phyloP scores from a whole-genome alignment of 1,284 basidiomycete genomes.

The Phlebopus sp. region DNA sequence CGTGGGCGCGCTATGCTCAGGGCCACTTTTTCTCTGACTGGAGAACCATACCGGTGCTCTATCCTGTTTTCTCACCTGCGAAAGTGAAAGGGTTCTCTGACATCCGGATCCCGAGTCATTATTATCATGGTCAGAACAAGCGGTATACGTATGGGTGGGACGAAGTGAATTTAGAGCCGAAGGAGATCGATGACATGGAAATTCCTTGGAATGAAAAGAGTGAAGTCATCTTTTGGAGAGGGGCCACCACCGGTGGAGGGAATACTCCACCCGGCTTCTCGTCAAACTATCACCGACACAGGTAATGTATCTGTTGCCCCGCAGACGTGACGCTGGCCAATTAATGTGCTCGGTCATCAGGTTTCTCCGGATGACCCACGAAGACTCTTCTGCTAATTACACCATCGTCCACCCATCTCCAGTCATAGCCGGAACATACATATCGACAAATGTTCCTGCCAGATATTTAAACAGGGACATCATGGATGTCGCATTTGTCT shows the following conservation, averaged over 20 bases:
- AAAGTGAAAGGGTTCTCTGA: constrained; percentile 82
- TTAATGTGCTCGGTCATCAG: constrained; percentile 34
- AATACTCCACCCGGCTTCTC: constrained; percentile 83
- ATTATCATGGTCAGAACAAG: constrained; percentile 82
- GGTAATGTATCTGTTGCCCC: constrained; percentile 42
- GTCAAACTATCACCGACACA: constrained; percentile 84
- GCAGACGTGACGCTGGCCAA: background rate
- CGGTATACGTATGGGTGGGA: constrained; percentile 93
- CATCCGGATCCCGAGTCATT: constrained; percentile 91
- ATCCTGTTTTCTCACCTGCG: constrained; percentile 89
- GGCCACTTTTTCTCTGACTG: constrained; percentile 97
- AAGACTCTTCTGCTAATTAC: constrained; percentile 51
- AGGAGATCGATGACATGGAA: constrained; percentile 79
- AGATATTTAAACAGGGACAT: constrained; percentile 72
- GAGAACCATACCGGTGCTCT: constrained; percentile 80
- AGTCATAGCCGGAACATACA: constrained; percentile 54
- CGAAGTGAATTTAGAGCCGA: constrained; percentile 62
- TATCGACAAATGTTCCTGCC: constrained; percentile 62
- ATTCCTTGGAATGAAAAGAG: constrained; percentile 77
- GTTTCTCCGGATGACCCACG: constrained; percentile 78
- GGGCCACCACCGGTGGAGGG: constrained; percentile 90
- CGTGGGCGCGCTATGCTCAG: constrained; percentile 81
- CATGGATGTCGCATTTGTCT: constrained; percentile 89
- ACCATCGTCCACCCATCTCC: constrained; percentile 79
- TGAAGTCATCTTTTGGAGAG: constrained; percentile 79